Percentiles rank a stretch among this genome's conserved stretches.
These are phyloP conservation scores for Dictyostelium firmibasis DNA, from an alignment of 78 protist genomes.

Conservation along the genomic window DNA sequence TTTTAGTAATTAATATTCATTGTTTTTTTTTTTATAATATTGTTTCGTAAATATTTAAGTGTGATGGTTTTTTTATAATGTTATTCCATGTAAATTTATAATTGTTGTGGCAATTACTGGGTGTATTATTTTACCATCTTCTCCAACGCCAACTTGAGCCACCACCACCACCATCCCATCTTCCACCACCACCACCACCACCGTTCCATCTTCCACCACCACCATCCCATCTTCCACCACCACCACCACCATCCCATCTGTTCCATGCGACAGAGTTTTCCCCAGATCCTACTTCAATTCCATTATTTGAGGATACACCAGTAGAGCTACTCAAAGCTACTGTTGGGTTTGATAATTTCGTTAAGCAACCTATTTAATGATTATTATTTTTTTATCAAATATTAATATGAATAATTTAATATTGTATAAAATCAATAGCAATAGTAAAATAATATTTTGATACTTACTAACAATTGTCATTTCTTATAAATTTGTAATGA, in stretches of 20 bases:
- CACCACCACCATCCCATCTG: background rate
- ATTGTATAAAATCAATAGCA: no score
- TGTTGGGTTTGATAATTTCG: background rate
- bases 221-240: background rate
- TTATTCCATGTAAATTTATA: no score
- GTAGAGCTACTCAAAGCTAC: background rate
- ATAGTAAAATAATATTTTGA: no score
- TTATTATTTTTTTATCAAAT: no score
- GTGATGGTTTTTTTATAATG: no score
- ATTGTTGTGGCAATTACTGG: no score
- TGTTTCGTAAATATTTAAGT: no score
- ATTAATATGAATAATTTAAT: no score
- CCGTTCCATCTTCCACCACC: background rate
- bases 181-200: background rate
- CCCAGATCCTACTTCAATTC: background rate
- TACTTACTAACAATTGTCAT: no score
- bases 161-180: background rate
- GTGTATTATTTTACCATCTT: background rate
- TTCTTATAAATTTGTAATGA: no score
- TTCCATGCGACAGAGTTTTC: background rate
- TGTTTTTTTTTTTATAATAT: no score
- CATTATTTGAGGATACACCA: background rate
- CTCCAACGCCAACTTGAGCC: background rate
- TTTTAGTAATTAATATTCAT: no score
- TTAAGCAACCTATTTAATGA: background rate